Base-by-base conservation (phyloP, 352 stramenopile genomes). In the Pythium rhizo-oryzae region DNA sequence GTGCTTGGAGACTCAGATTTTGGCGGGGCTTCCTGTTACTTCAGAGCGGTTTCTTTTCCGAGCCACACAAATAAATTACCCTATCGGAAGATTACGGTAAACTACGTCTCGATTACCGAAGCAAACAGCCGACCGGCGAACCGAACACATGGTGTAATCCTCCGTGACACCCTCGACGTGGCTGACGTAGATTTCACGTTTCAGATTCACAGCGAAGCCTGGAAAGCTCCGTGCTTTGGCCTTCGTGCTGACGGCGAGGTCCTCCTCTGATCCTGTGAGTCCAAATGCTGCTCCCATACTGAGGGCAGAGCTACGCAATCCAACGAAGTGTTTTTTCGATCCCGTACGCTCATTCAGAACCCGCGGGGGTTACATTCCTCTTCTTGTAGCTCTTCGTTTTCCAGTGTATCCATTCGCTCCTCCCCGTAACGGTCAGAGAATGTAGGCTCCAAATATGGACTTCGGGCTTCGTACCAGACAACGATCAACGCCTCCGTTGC, bases 1-100 rank as follows among this genome's bases (percentile, higher is more conserved):
- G 50, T 72, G 65, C 65, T 72, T 72, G 65, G 65, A 57, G 43
- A 37, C 37, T 49, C 59, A 30, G 37, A 47, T 49, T 51, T 49
- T 19, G 43, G 16, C 13, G 44, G 44, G 7, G 25, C 30, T 62
- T 66, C 19, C 0, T 23, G 65, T 61, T 71, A 62, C 62, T 69
- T 69, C 62, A 66, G 49, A 30, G 9, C 30, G 19, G 56, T 64
- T 64, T 47, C 46, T 59, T 59, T 41, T 64, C 47, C 19, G 63
- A 63, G n/a, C 64, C 39, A 62, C 61, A 62, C 61, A 62, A 63
- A 62, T 68, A 61, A 44, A 33, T 23, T 35, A 67, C 61, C 7
- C n/a, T 39, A 49, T 1, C 8, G 47, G 51, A 59, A 71, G 69
- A 51, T 73, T 74, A 55, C 60, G 4, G 52, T 60, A 72, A 57